These are phyloP conservation scores for Tirmania nivea DNA, from an alignment of 495 filamentous ascomycete species.

Conservation along the genomic window DNA sequence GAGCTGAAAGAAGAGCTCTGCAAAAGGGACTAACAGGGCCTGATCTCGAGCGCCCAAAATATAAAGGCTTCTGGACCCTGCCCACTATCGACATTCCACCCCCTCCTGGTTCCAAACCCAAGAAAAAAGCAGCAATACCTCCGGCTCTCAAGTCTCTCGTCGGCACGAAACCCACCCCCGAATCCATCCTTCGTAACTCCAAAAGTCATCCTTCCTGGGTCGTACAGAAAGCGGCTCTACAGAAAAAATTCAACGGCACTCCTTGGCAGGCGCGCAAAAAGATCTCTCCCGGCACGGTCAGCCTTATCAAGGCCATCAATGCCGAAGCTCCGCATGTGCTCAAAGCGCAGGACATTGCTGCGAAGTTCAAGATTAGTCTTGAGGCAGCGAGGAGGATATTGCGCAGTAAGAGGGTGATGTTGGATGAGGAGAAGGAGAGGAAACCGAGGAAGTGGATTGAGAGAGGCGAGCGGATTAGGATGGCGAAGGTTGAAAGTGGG, in stretches of 20 bases:
- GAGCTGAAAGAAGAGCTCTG: background rate
- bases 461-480: conserved; percentile 6
- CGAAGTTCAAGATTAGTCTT: conserved; percentile 62
- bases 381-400: conserved; percentile 76
- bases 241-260: conserved; percentile 45
- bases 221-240: conserved; percentile 43
- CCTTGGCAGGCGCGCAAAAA: conserved; percentile 67
- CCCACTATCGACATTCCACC: background rate
- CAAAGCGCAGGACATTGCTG: conserved; percentile 48
- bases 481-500: conserved; percentile 1
- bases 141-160: background rate
- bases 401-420: conserved; percentile 44
- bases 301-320: conserved; percentile 65
- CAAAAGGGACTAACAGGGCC: background rate
- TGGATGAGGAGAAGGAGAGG: conserved; percentile 33
- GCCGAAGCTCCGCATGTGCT: conserved; percentile 49
- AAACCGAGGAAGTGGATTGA: conserved; percentile 28
- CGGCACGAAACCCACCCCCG: no score
- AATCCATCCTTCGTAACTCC: conserved; percentile 1
- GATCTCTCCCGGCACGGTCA: conserved; percentile 73
- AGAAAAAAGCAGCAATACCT: background rate
- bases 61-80: conserved; percentile 2
- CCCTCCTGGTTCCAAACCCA: background rate
- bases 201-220: conserved; percentile 32
- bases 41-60: background rate